These are phyloP conservation scores for Dactylellina haptotyla DNA, from an alignment of 2,329 filamentous ascomycete species.

Conservation along the genomic window DNA sequence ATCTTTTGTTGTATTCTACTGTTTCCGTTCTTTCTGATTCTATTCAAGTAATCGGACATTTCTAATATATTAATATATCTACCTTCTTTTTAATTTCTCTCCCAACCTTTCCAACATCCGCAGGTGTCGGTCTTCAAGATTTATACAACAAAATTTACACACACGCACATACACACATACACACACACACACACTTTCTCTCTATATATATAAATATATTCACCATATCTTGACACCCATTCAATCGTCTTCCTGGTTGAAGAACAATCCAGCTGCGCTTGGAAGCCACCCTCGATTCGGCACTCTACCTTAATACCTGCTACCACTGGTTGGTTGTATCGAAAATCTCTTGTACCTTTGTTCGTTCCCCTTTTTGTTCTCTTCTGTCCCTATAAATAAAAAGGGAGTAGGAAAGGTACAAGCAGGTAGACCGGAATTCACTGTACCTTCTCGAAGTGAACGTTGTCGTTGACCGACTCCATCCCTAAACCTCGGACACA, in stretches of 20 bases:
- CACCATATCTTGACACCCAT: not conserved
- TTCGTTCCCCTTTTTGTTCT: not conserved
- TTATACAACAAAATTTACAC: not conserved
- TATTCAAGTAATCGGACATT: constrained; percentile 45
- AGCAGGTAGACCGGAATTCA: too few relatives aligned
- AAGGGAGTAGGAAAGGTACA: too few relatives aligned
- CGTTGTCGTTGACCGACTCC: too few relatives aligned
- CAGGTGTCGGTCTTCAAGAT: not conserved
- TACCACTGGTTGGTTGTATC: constrained; percentile 39
- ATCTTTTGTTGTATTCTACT: constrained; percentile 28
- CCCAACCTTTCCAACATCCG: not conserved
- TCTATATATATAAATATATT: not conserved
- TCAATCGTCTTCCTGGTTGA: constrained; percentile 34
- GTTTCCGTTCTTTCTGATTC: constrained; percentile 32
- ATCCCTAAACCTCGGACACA: too few relatives aligned
- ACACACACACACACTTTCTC: not conserved
- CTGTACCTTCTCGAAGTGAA: too few relatives aligned
- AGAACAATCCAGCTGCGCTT: constrained; percentile 21
- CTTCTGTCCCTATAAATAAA: too few relatives aligned
- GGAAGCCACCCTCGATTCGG: not conserved
- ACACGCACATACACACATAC: not conserved
- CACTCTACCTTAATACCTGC: constrained; percentile 1
- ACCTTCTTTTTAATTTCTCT: constrained; percentile 13
- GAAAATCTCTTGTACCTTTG: not conserved
- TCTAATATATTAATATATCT: constrained; percentile 20